phyloP scores from a whole-genome alignment of 192 early-diverging fungal species.

The Backusella luteola region DNA sequence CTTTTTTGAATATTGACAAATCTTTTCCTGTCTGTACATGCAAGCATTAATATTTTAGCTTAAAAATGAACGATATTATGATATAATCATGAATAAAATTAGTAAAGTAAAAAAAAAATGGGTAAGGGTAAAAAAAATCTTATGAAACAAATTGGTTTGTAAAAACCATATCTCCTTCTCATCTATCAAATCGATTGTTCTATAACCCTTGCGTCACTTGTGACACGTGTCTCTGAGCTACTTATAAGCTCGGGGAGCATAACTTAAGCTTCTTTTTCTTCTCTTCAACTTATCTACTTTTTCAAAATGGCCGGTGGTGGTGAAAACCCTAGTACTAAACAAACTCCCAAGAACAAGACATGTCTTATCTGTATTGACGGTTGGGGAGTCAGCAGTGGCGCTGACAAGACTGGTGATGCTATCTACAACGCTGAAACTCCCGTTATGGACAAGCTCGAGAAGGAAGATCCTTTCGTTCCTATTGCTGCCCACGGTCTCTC shows the following conservation, averaged over 20 bases:
- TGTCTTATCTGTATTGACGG: slow-evolving; percentile 96
- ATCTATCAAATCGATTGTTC: slow-evolving; percentile 7
- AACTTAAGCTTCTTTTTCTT: slow-evolving; percentile 6
- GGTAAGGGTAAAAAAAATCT: background rate
- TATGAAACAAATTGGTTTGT: background rate
- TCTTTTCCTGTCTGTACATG: background rate
- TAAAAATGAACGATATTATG: background rate
- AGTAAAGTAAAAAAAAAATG: background rate
- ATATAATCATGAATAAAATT: background rate
- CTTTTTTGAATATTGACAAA: background rate
- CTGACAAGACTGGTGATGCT: slow-evolving; percentile 80
- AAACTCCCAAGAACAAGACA: slow-evolving; percentile 57
- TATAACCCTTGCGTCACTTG: slow-evolving; percentile 6
- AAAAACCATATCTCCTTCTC: background rate
- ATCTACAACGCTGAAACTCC: slow-evolving; percentile 92
- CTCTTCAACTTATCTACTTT: slow-evolving; percentile 5
- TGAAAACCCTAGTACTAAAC: slow-evolving; percentile 30
- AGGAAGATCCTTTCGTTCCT: slow-evolving; percentile 70
- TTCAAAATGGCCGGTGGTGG: slow-evolving; percentile 39
- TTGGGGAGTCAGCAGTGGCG: slow-evolving; percentile 86
- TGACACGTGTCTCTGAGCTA: slow-evolving; percentile 6
- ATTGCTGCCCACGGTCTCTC: slow-evolving; percentile 92
- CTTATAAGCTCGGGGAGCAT: slow-evolving; percentile 4
- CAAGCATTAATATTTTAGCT: background rate
- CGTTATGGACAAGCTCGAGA: slow-evolving; percentile 82